These are phyloP conservation scores for Ambrosia artemisiifolia DNA, from an alignment of 129 eudicot genomes.

Conservation along the genomic window DNA sequence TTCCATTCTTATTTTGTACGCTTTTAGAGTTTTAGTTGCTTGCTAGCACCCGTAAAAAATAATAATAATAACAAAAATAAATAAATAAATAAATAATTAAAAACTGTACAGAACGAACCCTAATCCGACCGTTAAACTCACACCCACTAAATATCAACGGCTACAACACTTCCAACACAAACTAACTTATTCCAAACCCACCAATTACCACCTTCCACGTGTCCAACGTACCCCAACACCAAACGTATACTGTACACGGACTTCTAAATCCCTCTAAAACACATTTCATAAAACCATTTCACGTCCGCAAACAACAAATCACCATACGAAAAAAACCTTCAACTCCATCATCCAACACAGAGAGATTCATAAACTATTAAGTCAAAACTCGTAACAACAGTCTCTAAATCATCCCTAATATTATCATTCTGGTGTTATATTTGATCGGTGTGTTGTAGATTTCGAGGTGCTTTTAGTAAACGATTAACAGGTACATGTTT, in stretches of 20 bases:
- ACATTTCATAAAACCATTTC: conserved; percentile 27
- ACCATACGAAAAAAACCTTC: conserved; percentile 10
- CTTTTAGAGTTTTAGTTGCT: too few relatives aligned
- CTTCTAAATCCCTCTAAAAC: conserved; percentile 12
- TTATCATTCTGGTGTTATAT: neutral
- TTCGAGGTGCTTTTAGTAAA: neutral
- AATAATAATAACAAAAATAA: too few relatives aligned
- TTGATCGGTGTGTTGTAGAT: conserved; percentile 18
- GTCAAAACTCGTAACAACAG: conserved; percentile 4
- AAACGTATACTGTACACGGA: conserved; percentile 13
- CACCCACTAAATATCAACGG: too few relatives aligned
- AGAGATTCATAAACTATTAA: neutral
- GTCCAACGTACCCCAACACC: neutral
- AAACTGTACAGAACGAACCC: too few relatives aligned
- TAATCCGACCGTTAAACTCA: too few relatives aligned
- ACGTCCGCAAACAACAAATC: conserved; percentile 24
- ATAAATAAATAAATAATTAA: too few relatives aligned
- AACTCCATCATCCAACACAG: conserved; percentile 17
- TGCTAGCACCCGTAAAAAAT: too few relatives aligned
- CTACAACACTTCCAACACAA: too few relatives aligned
- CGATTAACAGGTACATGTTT: neutral
- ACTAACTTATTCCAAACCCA: neutral
- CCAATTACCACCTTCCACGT: conserved; percentile 17
- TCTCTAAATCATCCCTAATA: neutral
- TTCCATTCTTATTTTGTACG: too few relatives aligned